These are phyloP conservation scores for Claviceps monticola DNA, from an alignment of 2,329 filamentous ascomycete genomes.

Conservation along the genomic window DNA sequence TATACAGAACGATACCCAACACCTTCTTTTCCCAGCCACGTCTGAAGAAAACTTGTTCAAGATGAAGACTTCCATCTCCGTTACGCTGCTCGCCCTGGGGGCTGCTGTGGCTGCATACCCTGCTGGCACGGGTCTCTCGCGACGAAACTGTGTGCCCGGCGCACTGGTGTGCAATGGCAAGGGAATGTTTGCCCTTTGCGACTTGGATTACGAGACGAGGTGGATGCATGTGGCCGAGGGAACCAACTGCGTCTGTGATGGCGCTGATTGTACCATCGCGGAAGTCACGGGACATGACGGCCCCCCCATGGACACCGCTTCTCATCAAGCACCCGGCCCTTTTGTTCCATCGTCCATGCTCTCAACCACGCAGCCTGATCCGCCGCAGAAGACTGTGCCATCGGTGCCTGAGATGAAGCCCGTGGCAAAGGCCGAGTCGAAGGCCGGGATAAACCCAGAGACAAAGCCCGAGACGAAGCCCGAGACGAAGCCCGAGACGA, in stretches of 20 bases:
- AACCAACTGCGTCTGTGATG: conserved; percentile 1
- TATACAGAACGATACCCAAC: no score
- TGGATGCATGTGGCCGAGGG: conserved; percentile 2
- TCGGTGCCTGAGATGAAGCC: neutral
- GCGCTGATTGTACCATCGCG: neutral
- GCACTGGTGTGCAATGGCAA: conserved; percentile 2
- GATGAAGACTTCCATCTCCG: neutral
- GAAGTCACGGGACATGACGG: neutral
- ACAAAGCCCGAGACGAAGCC: no score
- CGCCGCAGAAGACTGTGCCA: neutral
- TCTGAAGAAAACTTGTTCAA: neutral
- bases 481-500: no score
- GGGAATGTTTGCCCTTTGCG: conserved; percentile 1
- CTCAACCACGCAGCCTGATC: neutral
- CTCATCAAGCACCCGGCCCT: neutral
- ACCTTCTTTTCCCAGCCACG: no score
- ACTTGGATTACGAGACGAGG: neutral
- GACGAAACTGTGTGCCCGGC: neutral
- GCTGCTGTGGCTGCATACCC: conserved; percentile 2
- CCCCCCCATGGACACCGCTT: neutral
- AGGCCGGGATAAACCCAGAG: neutral
- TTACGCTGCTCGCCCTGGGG: neutral
- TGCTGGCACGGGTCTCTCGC: neutral
- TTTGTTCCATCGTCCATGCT: neutral
- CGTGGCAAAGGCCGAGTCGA: neutral